Conservation (phyloP, 2,329 filamentous ascomycete genomes). For the Triangularia verruculosa region DNA sequence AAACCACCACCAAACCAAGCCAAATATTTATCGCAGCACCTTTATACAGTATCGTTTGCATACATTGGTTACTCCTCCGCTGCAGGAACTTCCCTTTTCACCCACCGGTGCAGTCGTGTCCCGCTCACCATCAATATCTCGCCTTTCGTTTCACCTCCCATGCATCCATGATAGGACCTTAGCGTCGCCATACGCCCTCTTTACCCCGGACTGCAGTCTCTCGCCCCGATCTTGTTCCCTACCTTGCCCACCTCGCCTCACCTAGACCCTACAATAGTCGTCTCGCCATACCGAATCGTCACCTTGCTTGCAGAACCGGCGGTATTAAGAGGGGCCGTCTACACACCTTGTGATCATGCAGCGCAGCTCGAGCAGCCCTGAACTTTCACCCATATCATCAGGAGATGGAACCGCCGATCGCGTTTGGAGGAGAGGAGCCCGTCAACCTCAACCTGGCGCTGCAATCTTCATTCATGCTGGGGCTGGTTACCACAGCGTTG, state of each 20-base stretch:
- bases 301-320: slow-evolving; percentile 1
- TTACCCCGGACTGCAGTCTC: slow-evolving; percentile 6
- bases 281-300: neutral
- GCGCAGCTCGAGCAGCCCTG: slow-evolving; percentile 7
- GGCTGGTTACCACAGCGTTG: slow-evolving; percentile 85
- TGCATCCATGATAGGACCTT: neutral
- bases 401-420: slow-evolving; percentile 25
- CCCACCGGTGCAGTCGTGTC: neutral
- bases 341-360: slow-evolving; percentile 5
- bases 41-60: slow-evolving; percentile 14
- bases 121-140: neutral
- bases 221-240: neutral
- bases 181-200: neutral
- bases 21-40: slow-evolving; percentile 4
- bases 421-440: slow-evolving; percentile 17
- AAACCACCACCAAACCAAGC: slow-evolving; percentile 9
- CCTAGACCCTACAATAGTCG: slow-evolving; percentile 1
- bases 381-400: slow-evolving; percentile 1
- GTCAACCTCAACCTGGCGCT: slow-evolving; percentile 24
- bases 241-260: neutral
- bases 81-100: neutral
- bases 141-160: neutral
- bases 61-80: neutral
- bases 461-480: slow-evolving; percentile 96
- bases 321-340: neutral